A percentile compares a stretch with the other conserved stretches of the same genome.
These are phyloP conservation scores for Myxozyma sirexii DNA, from an alignment of 805 yeast genomes.

Conservation along the genomic window DNA sequence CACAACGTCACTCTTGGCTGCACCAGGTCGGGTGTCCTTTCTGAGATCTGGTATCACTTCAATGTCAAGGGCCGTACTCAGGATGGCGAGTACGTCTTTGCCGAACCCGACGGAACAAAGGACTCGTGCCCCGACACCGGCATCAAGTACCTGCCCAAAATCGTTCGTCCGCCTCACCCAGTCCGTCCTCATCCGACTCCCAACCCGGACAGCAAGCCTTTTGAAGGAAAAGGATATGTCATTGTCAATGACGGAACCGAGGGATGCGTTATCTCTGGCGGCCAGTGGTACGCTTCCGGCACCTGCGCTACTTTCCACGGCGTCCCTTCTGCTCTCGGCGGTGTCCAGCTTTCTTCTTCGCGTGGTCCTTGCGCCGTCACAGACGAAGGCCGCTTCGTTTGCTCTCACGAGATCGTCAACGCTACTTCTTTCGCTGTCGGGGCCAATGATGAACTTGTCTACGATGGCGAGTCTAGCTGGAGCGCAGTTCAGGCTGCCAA, in stretches of 20 bases:
- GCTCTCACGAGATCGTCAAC: constrained; percentile 12
- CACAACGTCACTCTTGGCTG: constrained; percentile 61
- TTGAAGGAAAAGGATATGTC: constrained; percentile 50
- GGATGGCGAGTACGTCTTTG: constrained; percentile 63
- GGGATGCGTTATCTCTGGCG: constrained; percentile 85
- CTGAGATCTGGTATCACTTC: constrained; percentile 81
- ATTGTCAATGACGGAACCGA: constrained; percentile 50
- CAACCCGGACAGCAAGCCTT: constrained; percentile 40
- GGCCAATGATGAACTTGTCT: constrained; percentile 21
- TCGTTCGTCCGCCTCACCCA: constrained; percentile 37
- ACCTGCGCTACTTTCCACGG: constrained; percentile 77
- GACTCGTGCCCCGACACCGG: constrained; percentile 71
- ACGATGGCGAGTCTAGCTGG: constrained; percentile 19
- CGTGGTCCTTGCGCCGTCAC: constrained; percentile 29
- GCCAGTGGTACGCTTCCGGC: constrained; percentile 79
- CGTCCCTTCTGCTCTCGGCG: constrained; percentile 41
- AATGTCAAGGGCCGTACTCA: constrained; percentile 71
- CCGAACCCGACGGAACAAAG: constrained; percentile 51
- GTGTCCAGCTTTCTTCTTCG: constrained; percentile 14
- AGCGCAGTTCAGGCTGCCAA: constrained; percentile 22
- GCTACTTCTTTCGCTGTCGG: constrained; percentile 28
- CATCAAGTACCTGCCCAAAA: constrained; percentile 74
- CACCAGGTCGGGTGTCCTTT: constrained; percentile 53
- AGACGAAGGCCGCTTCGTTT: constrained; percentile 20
- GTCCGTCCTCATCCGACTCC: constrained; percentile 38